Evolutionary conservation across 768 basidiomycete genomes (phyloP).

Genomic region (Leucogyrophana mollusca): DNA sequence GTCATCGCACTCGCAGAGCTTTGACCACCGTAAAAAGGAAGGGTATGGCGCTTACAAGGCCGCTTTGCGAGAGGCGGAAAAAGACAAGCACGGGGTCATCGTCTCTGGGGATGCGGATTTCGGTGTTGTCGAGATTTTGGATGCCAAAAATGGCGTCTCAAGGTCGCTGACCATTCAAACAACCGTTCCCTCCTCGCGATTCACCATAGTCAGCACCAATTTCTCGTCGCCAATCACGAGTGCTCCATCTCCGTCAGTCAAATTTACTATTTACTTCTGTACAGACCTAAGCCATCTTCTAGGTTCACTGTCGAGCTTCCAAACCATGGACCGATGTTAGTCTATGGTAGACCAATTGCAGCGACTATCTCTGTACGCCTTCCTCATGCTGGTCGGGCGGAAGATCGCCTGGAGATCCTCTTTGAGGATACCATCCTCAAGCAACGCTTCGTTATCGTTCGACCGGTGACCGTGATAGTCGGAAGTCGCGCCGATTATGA

Average conservation of each 20-base stretch:
- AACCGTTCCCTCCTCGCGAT: conserved; percentile 5
- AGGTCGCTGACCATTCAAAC: conserved; percentile 11
- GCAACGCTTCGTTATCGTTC: conserved; percentile 45
- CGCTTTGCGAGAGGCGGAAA: conserved; percentile 50
- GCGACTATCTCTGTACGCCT: conserved; percentile 12
- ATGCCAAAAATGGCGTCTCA: conserved; percentile 19
- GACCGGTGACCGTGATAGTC: conserved; percentile 44
- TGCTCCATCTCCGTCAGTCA: conserved; percentile 3
- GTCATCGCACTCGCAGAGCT: conserved; percentile 29
- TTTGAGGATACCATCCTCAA: conserved; percentile 36
- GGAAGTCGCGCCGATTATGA: conserved; percentile 51
- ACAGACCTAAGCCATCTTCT: not conserved
- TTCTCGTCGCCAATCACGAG: conserved; percentile 4
- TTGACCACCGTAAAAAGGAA: conserved; percentile 36
- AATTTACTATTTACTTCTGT: not conserved
- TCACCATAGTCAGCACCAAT: conserved; percentile 11
- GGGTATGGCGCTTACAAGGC: conserved; percentile 37
- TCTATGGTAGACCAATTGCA: conserved; percentile 3
- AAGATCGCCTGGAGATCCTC: conserved; percentile 47
- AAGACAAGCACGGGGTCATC: conserved; percentile 51
- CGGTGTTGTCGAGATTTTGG: conserved; percentile 43
- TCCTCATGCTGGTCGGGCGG: conserved; percentile 40
- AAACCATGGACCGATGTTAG: not conserved
- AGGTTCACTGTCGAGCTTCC: not conserved
- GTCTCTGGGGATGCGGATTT: conserved; percentile 49